Evolutionary conservation across 805 yeast genomes (phyloP), one percentile per base, ranked within the genome.

Genomic region (Nakazawaea wickerhamii): DNA sequence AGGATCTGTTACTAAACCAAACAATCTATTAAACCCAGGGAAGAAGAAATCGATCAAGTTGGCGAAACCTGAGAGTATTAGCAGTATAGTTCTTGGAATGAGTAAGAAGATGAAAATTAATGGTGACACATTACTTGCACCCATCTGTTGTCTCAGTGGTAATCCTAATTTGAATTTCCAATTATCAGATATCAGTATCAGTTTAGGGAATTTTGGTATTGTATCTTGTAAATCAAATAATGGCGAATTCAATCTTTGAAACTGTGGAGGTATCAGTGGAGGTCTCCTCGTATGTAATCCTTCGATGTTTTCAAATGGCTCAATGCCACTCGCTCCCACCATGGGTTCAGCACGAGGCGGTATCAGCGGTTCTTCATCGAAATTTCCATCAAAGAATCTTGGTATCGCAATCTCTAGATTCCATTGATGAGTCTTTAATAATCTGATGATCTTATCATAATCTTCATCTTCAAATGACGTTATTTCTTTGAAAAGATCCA

Each of bases 351-450:
- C 2, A 28, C 10, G 18, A 5, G 41, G 37, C 2, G 23, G 25
- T 26, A 27, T 17, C 5, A 19, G 11, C 11, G 43, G 41, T 6
- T 25, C 27, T n/a, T 30, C 41, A 14, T 58, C 68, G 22, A 76
- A 66, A 39, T 70, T 66, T 15, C 71, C 73, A 50, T 83, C 90
- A 54, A 80, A 80, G 55, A 70, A 83, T 39, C 77, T 68, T 3
- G 81, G 71, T 25, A 81, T 59, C 1, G 88, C 77, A 33, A 71
- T 64, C 51, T 81, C 85, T 38, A 83, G 54, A 51, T 80, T 71
- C 80, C 80, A 79, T 38, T 77, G 71, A 50, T 77, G 71, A 36
- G 72, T 68, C 25, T 67, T 58, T 40, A 82, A 55, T 20, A 81
- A 56, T 40, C 64, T 58, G 4, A 71, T 57, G 3, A 80, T 70